These are phyloP conservation scores for Cordyceps pruinosa DNA, from an alignment of 2,329 filamentous ascomycete genomes.

Conservation along the genomic window DNA sequence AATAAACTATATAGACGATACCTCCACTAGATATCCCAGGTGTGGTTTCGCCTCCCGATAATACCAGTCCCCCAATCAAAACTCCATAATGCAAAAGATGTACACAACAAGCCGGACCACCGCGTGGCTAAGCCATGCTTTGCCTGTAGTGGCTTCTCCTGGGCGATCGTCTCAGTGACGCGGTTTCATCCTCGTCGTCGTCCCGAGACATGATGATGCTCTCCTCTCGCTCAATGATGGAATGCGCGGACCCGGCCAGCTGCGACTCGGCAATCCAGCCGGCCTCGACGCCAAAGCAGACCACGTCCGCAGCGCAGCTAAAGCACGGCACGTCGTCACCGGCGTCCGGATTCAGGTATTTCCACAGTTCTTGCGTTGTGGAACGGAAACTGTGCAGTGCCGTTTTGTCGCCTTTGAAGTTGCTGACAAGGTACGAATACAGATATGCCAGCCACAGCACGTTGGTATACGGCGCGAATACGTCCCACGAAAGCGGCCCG, in stretches of 20 bases:
- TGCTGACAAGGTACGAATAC: conserved; percentile 44
- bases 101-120: not conserved
- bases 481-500: conserved; percentile 47
- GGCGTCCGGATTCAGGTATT: conserved; percentile 46
- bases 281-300: conserved; percentile 50
- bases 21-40: too few relatives aligned
- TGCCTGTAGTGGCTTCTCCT: conserved; percentile 13
- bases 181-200: conserved; percentile 19
- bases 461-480: conserved; percentile 54
- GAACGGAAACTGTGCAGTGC: conserved; percentile 40
- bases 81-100: not conserved
- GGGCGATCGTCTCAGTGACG: conserved; percentile 21
- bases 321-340: conserved; percentile 42
- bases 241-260: conserved; percentile 33
- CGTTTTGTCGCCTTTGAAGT: conserved; percentile 41
- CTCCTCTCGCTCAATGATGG: conserved; percentile 32
- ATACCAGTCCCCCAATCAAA: not conserved
- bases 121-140: not conserved
- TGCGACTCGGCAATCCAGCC: conserved; percentile 51
- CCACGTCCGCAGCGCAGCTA: conserved; percentile 48
- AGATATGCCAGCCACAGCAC: conserved; percentile 59
- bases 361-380: conserved; percentile 46
- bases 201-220: conserved; percentile 33
- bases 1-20: not conserved
- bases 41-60: not conserved